Base-by-base conservation (phyloP, 2,329 filamentous ascomycete species). In the Aspergillus sp. region DNA sequence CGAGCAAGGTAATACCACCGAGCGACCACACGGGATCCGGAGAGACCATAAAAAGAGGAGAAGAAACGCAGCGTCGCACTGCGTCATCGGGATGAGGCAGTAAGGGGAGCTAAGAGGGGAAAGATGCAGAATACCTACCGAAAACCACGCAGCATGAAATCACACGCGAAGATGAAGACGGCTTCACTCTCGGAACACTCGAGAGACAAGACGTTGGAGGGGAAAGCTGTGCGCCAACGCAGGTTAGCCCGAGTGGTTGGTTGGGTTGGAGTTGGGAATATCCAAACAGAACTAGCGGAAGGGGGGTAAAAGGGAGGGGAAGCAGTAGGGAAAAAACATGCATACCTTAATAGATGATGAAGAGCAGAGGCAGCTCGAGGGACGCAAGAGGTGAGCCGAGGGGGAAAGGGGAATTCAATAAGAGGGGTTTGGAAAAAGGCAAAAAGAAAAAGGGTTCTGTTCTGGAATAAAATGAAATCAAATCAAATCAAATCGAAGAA, bases 71-170 rank as follows among this genome's bases (percentile, higher is more conserved):
- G n/a, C 52, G 31, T 49, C 24, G 46, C 47, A 18, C 36, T 63
- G 62, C 60, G 58, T 61, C 62, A 64, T 61, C 60, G 56, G 54
- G 14, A 55, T 36, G 46, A 39, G 45, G 32, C 32, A 54, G 18
- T 50, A 51, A 56, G 58, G 53, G 55, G 45, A 54, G 49, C 22
- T 53, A 49, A 42, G 47, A 52, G 16, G 20, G 26, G 29, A 55
- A 31, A 39, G 53, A 32, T 45, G 51, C 29, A 60, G 52, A 46
- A 42, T 26, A 54, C 60, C 54, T 60, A 60, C 60, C 22, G 42
- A 60, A 49, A 50, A 58, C 31, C 39, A 49, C 36, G 49, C 52
- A 29, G 29, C 39, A 29, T 22, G 39, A 31, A 51, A 31, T 18
- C 49, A 18, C 31, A 54, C 24, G 53, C 39, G 26, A 11, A 39